Percentiles rank a stretch among this genome's conserved stretches.
phyloP scores from a whole-genome alignment of 78 protist species.

The Dictyostelium brefeldianum region DNA sequence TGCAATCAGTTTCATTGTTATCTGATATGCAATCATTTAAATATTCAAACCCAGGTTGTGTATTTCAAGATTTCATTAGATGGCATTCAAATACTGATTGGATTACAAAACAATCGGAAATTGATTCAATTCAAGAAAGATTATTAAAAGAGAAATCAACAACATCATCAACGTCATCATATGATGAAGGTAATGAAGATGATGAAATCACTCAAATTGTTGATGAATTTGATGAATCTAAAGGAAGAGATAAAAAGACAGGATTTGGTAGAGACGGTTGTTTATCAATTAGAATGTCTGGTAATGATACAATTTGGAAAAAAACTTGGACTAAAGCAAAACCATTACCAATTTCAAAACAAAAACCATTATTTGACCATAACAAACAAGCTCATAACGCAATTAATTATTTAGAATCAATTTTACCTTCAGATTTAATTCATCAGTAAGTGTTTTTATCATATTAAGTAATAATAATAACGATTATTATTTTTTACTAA shows the following conservation, averaged over 20 bases:
- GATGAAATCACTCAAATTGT: conserved; percentile 11
- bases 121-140: neutral
- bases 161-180: neutral
- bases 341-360: conserved; percentile 35
- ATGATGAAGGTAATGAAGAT: conserved; percentile 34
- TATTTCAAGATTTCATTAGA: conserved; percentile 74
- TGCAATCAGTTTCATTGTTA: conserved; percentile 49
- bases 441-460: conserved; percentile 34
- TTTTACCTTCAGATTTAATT: conserved; percentile 38
- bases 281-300: conserved; percentile 40
- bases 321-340: conserved; percentile 46
- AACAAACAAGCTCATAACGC: conserved; percentile 44
- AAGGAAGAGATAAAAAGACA: conserved; percentile 25
- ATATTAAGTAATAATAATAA: neutral
- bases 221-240: conserved; percentile 58
- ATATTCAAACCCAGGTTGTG: conserved; percentile 56
- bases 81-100: conserved; percentile 76
- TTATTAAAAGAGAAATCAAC: neutral
- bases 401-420: conserved; percentile 9
- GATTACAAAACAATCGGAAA: conserved; percentile 28
- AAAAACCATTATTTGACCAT: conserved; percentile 62
- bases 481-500: neutral
- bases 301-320: conserved; percentile 48
- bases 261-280: conserved; percentile 69
- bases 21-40: conserved; percentile 78